Conservation (phyloP, 192 early-diverging fungal genomes). For the Backusella circina region DNA sequence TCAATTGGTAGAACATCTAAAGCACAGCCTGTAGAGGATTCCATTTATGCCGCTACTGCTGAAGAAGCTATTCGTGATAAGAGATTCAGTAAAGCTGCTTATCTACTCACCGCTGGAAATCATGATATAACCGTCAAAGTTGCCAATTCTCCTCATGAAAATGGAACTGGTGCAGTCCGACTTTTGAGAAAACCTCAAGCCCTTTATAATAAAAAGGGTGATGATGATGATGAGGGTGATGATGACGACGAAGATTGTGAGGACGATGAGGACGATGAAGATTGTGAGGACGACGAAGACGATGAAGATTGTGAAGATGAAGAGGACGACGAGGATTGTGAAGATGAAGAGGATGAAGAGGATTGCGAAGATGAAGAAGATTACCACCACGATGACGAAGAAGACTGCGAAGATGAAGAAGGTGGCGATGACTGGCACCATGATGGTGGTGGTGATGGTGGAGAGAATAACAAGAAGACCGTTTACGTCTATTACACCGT, state of each 20-base stretch:
- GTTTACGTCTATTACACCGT: conserved; percentile 5
- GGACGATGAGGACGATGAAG: not conserved
- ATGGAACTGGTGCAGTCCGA: conserved; percentile 2
- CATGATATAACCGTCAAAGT: conserved; percentile 11
- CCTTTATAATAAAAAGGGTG: not conserved
- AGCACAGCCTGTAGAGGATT: not conserved
- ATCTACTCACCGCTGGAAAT: not conserved
- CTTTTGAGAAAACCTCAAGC: not conserved
- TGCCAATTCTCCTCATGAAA: not conserved
- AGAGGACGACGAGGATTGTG: not conserved
- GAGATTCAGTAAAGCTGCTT: not conserved
- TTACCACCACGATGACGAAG: not conserved
- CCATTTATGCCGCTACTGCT: not conserved
- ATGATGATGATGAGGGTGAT: not conserved
- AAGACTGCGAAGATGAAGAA: too few relatives aligned
- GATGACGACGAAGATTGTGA: not conserved
- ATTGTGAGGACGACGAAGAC: not conserved
- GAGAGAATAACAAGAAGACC: not conserved
- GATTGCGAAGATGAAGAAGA: not conserved
- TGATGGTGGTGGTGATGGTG: not conserved
- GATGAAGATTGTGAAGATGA: not conserved
- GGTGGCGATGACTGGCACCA: too few relatives aligned
- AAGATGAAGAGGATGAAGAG: not conserved
- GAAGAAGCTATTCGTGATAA: not conserved
- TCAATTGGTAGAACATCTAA: not conserved